Evolutionary conservation across 495 filamentous ascomycete species (phyloP).

Genomic region (Parachaetomium inaequale): DNA sequence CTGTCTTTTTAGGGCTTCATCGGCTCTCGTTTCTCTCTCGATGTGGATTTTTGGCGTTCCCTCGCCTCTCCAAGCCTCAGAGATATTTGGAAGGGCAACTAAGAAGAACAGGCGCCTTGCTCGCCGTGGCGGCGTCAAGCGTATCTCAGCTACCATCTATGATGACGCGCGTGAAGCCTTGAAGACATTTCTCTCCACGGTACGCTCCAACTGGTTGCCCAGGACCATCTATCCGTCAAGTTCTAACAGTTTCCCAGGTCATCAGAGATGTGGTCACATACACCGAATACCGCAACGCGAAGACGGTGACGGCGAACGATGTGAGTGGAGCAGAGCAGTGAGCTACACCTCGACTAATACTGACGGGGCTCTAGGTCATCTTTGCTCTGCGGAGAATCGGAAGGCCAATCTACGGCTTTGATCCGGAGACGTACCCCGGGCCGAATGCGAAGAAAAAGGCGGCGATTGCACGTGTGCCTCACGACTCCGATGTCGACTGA

Average conservation of each 20-base stretch:
- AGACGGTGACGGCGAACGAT: slow-evolving; percentile 63
- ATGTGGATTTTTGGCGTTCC: too few relatives aligned
- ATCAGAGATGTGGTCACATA: slow-evolving; percentile 49
- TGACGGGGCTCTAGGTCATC: slow-evolving; percentile 51
- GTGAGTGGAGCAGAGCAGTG: slow-evolving; percentile 40
- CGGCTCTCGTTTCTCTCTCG: too few relatives aligned
- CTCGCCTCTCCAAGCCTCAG: background rate
- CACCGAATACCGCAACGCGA: slow-evolving; percentile 48
- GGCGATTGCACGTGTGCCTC: background rate
- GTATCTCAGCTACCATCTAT: slow-evolving; percentile 69
- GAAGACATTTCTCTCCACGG: slow-evolving; percentile 50
- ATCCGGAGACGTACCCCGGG: slow-evolving; percentile 26
- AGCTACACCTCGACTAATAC: background rate
- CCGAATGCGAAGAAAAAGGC: background rate
- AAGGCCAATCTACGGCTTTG: slow-evolving; percentile 51
- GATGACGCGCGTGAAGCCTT: slow-evolving; percentile 59
- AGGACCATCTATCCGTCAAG: background rate
- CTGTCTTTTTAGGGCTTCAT: too few relatives aligned
- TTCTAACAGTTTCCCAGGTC: slow-evolving; percentile 39
- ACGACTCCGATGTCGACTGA: background rate
- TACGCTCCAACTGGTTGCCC: slow-evolving; percentile 28
- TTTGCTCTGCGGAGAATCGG: slow-evolving; percentile 53
- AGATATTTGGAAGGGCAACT: slow-evolving; percentile 4
- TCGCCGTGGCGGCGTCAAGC: slow-evolving; percentile 71
- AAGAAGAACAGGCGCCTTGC: slow-evolving; percentile 67